Conservation (phyloP, 345 rosid genomes). For the Dipteronia dyeriana region DNA sequence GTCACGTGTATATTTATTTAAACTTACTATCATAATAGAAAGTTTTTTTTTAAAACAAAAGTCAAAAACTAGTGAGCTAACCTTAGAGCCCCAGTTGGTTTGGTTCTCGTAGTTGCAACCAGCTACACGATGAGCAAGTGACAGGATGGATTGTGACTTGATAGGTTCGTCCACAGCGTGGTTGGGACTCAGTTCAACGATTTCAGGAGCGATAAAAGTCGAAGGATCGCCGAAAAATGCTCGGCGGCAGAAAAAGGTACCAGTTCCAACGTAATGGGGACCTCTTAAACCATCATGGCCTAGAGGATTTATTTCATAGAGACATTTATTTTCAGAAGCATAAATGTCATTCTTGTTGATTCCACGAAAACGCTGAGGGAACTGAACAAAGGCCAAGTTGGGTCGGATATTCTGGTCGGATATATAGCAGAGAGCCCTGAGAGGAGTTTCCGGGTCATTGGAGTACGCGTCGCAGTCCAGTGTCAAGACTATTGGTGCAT, state of each 20-base stretch:
- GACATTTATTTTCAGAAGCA: slow-evolving; percentile 42
- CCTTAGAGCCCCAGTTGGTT: slow-evolving; percentile 70
- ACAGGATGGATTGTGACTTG: slow-evolving; percentile 23
- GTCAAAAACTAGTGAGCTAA: no score
- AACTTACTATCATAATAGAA: no score
- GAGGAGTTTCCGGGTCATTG: slow-evolving; percentile 59
- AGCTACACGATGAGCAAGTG: slow-evolving; percentile 54
- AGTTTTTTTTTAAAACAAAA: no score
- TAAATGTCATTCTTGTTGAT: slow-evolving; percentile 60
- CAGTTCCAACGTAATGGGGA: slow-evolving; percentile 54
- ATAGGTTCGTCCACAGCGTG: slow-evolving; percentile 33
- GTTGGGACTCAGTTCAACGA: slow-evolving; percentile 37
- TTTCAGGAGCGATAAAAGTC: slow-evolving; percentile 25
- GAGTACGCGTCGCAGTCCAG: slow-evolving; percentile 86
- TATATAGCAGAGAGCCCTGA: slow-evolving; percentile 52
- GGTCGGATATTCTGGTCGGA: slow-evolving; percentile 37
- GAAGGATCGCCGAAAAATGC: slow-evolving; percentile 54
- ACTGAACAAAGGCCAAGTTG: slow-evolving; percentile 50
- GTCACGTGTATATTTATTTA: no score
- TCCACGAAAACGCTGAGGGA: slow-evolving; percentile 65
- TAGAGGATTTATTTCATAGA: slow-evolving; percentile 32
- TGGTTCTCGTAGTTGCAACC: slow-evolving; percentile 52
- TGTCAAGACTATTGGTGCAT: slow-evolving; percentile 66
- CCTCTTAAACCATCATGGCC: slow-evolving; percentile 62
- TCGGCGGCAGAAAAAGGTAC: slow-evolving; percentile 61